phyloP scores from a whole-genome alignment of 1,284 basidiomycete genomes.

The Sanguinoderma infundibulare region DNA sequence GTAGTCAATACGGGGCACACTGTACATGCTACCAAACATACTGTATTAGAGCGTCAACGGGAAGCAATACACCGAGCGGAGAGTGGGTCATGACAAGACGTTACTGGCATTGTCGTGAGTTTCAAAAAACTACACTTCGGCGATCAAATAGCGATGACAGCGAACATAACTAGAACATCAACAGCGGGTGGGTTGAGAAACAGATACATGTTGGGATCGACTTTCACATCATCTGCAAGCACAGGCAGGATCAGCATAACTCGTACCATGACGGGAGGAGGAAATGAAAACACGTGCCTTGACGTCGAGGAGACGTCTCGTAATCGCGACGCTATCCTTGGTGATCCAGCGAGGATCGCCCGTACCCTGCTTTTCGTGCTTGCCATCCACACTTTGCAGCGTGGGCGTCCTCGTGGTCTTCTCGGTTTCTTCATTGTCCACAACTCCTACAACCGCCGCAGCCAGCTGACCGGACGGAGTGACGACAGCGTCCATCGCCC shows the following conservation, averaged over 20 bases:
- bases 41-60: neutral
- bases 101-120: neutral
- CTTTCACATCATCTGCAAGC: constrained; percentile 4
- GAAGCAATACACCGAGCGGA: neutral
- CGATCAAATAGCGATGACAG: constrained; percentile 23
- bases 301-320: constrained; percentile 22
- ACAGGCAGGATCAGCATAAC: neutral
- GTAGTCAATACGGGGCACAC: too few species aligned
- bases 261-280: too few species aligned
- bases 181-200: constrained; percentile 15
- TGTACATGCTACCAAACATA: too few species aligned
- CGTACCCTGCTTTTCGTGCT: neutral
- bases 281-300: constrained; percentile 7
- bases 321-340: constrained; percentile 14
- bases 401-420: constrained; percentile 6
- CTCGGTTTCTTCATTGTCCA: neutral
- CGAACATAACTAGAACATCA: constrained; percentile 18
- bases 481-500: constrained; percentile 2
- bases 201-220: constrained; percentile 20
- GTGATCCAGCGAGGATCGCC: constrained; percentile 6
- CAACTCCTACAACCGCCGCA: constrained; percentile 1
- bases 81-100: neutral
- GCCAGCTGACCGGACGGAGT: neutral
- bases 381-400: constrained; percentile 6
- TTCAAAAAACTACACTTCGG: constrained; percentile 5